Conservation (phyloP, 495 filamentous ascomycete genomes). For the Penicillium parvum region DNA sequence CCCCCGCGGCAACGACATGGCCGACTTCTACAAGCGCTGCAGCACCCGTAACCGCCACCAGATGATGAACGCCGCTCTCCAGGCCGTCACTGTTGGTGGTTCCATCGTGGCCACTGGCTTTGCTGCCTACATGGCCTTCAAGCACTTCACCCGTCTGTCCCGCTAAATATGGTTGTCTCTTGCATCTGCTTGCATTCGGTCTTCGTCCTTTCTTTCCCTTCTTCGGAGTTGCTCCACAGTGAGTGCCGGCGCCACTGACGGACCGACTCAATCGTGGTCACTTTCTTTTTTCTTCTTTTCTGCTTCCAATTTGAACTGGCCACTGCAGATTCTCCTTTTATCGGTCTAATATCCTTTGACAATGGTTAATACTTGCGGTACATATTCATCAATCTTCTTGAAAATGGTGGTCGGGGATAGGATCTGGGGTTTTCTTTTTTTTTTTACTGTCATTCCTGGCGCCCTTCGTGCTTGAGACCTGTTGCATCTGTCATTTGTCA, state of each 20-base stretch:
- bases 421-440: background rate
- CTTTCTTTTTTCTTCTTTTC: background rate
- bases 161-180: constrained; percentile 20
- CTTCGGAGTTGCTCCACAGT: constrained; percentile 6
- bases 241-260: constrained; percentile 18
- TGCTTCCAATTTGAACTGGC: background rate
- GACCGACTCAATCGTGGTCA: background rate
- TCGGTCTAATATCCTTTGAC: constrained; percentile 13
- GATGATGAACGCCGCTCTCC: constrained; percentile 56
- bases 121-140: constrained; percentile 38
- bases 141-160: constrained; percentile 39
- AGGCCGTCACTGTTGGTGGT: constrained; percentile 47
- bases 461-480: background rate
- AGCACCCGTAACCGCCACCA: constrained; percentile 55
- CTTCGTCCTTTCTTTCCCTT: constrained; percentile 6
- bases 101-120: constrained; percentile 39
- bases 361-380: constrained; percentile 12
- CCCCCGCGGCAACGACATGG: constrained; percentile 48
- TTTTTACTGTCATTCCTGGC: background rate
- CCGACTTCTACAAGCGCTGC: constrained; percentile 57
- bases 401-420: background rate
- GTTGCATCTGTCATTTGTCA: background rate
- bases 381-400: constrained; percentile 5
- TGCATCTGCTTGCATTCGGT: constrained; percentile 6
- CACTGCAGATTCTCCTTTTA: constrained; percentile 2